Percentiles rank a stretch among this genome's conserved stretches.
phyloP scores from a whole-genome alignment of 305 asterid species.

The Fraxinus floribunda region DNA sequence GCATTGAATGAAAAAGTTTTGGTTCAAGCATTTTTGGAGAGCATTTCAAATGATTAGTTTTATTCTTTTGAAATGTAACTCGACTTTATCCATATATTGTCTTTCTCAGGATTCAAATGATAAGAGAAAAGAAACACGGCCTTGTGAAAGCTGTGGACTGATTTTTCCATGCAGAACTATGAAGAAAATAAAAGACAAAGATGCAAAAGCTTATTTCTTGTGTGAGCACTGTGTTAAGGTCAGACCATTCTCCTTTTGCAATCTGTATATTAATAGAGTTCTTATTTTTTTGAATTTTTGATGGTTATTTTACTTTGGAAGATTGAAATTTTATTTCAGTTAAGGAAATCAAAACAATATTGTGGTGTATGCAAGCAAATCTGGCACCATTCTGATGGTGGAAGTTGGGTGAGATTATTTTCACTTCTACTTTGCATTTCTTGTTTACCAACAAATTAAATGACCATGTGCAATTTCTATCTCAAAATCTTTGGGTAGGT shows the following conservation, averaged over 20 bases:
- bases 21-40: background rate
- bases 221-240: constrained; percentile 93
- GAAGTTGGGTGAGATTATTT: constrained; percentile 77
- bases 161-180: constrained; percentile 56
- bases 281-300: constrained; percentile 18
- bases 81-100: constrained; percentile 13
- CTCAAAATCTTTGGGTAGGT: constrained; percentile 50
- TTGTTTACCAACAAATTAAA: constrained; percentile 2
- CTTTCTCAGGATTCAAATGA: constrained; percentile 49
- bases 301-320: constrained; percentile 18
- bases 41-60: background rate
- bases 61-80: constrained; percentile 21
- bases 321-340: constrained; percentile 42
- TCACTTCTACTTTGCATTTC: constrained; percentile 13
- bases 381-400: constrained; percentile 97
- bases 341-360: constrained; percentile 74
- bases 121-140: constrained; percentile 49
- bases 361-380: constrained; percentile 88
- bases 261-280: constrained; percentile 13
- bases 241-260: constrained; percentile 9
- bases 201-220: constrained; percentile 42
- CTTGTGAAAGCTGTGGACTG: constrained; percentile 77
- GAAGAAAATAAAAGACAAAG: constrained; percentile 56
- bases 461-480: constrained; percentile 13
- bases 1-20: background rate